A percentile compares a stretch with the other conserved stretches of the same genome.
phyloP scores from a whole-genome alignment of 2,329 filamentous ascomycete genomes.

The Coniochaeta sp. region DNA sequence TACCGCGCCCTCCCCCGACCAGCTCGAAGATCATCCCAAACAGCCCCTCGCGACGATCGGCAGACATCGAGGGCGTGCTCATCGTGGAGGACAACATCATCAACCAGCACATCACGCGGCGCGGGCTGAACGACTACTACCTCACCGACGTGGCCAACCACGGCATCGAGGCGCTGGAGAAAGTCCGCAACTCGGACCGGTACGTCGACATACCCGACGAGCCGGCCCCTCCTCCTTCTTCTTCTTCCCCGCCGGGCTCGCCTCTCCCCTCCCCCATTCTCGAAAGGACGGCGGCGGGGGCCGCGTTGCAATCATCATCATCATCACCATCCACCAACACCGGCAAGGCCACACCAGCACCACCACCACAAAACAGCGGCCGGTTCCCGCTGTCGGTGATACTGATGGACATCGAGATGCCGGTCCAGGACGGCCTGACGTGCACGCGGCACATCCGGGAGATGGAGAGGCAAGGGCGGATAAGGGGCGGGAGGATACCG shows the following conservation, averaged over 20 bases:
- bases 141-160: slow-evolving; percentile 48
- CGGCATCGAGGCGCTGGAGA: slow-evolving; percentile 46
- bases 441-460: slow-evolving; percentile 58
- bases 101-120: slow-evolving; percentile 49
- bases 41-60: slow-evolving; percentile 2
- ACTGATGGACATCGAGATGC: slow-evolving; percentile 74
- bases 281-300: neutral
- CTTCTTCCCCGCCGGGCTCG: neutral
- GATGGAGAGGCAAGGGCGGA: slow-evolving; percentile 45
- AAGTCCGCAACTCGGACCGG: slow-evolving; percentile 26
- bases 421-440: slow-evolving; percentile 61
- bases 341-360: neutral
- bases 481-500: slow-evolving; percentile 45
- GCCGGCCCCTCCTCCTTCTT: neutral
- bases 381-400: slow-evolving; percentile 48
- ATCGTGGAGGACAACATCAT: slow-evolving; percentile 55
- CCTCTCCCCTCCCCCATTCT: neutral
- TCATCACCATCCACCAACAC: no score
- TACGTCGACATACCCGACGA: slow-evolving; percentile 7
- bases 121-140: slow-evolving; percentile 42
- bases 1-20: neutral
- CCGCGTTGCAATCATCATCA: neutral
- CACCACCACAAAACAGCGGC: neutral
- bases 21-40: neutral
- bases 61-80: slow-evolving; percentile 33